A percentile compares a stretch with the other conserved stretches of the same genome.
Conservation (phyloP, 768 basidiomycete species). For the Boletus vinaceobasis region DNA sequence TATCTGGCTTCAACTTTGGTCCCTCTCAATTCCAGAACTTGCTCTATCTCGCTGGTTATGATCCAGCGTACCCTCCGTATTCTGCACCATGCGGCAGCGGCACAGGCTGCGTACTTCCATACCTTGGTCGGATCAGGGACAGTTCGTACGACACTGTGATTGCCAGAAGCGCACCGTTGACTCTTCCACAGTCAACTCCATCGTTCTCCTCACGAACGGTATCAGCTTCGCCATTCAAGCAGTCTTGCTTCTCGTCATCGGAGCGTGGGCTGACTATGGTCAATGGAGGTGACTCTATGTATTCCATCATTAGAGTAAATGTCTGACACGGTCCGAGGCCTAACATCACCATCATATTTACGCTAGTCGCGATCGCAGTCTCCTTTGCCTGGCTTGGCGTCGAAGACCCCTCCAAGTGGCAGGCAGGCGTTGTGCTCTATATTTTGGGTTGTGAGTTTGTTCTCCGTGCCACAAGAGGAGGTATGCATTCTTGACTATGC, state of each 20-base stretch:
- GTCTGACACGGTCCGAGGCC: slow-evolving; percentile 41
- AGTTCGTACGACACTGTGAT: slow-evolving; percentile 38
- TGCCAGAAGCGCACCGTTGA: neutral
- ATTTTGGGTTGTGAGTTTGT: slow-evolving; percentile 54
- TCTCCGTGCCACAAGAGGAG: slow-evolving; percentile 24
- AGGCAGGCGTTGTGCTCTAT: slow-evolving; percentile 57
- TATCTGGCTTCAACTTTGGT: slow-evolving; percentile 68
- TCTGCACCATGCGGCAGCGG: slow-evolving; percentile 44
- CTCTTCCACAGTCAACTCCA: slow-evolving; percentile 57
- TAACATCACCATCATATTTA: slow-evolving; percentile 75
- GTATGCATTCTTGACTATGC: slow-evolving; percentile 24
- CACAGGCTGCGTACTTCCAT: slow-evolving; percentile 62
- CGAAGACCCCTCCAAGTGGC: slow-evolving; percentile 61
- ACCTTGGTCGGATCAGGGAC: slow-evolving; percentile 57
- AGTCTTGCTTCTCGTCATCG: slow-evolving; percentile 57
- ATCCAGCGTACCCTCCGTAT: slow-evolving; percentile 57
- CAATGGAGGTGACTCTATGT: slow-evolving; percentile 53
- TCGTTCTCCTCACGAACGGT: slow-evolving; percentile 75
- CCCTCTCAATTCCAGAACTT: slow-evolving; percentile 76
- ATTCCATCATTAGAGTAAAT: neutral
- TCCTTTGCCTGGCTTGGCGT: slow-evolving; percentile 81
- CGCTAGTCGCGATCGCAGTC: slow-evolving; percentile 58
- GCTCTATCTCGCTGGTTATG: slow-evolving; percentile 69
- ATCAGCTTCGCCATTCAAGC: slow-evolving; percentile 79
- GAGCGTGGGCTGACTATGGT: slow-evolving; percentile 84